These are phyloP conservation scores for Phyllosticta citribraziliensis DNA, from an alignment of 2,329 filamentous ascomycete species.

Conservation along the genomic window DNA sequence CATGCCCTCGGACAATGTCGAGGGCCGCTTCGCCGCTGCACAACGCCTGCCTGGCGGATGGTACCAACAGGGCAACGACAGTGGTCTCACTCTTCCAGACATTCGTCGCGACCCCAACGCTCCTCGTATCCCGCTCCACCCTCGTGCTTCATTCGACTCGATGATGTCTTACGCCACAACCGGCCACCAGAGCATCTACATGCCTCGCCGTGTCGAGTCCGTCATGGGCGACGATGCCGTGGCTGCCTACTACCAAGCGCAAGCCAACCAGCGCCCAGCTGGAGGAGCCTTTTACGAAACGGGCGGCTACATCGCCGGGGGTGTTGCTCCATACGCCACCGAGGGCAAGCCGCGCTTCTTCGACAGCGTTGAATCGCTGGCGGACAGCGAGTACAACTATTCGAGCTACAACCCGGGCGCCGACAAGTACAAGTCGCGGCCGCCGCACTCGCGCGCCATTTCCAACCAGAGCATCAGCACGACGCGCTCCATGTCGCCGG, in stretches of 20 bases:
- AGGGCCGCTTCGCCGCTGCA: constrained; percentile 68
- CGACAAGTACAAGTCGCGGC: constrained; percentile 16
- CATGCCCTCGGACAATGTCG: constrained; percentile 62
- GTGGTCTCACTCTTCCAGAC: constrained; percentile 48
- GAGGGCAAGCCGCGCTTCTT: constrained; percentile 22
- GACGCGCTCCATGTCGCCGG: constrained; percentile 2
- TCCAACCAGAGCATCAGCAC: constrained; percentile 15
- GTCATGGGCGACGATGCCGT: constrained; percentile 72
- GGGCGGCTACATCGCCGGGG: constrained; percentile 11
- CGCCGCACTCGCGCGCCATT: constrained; percentile 17
- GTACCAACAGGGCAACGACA: constrained; percentile 61
- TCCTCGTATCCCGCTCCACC: constrained; percentile 41
- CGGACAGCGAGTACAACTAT: constrained; percentile 23
- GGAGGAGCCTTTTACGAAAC: constrained; percentile 34
- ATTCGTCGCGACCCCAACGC: constrained; percentile 36
- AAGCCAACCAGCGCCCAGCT: constrained; percentile 37
- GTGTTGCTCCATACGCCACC: constrained; percentile 17
- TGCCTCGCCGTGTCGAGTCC: constrained; percentile 60
- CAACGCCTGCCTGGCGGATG: constrained; percentile 57
- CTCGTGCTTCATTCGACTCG: constrained; percentile 58
- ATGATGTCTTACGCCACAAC: constrained; percentile 48
- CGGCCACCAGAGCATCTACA: constrained; percentile 44
- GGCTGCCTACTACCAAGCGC: constrained; percentile 61
- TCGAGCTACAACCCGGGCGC: not conserved
- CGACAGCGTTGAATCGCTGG: constrained; percentile 27